phyloP scores from a whole-genome alignment of 371 early-diverging fungal genomes.

The Mucor circinelloides region DNA sequence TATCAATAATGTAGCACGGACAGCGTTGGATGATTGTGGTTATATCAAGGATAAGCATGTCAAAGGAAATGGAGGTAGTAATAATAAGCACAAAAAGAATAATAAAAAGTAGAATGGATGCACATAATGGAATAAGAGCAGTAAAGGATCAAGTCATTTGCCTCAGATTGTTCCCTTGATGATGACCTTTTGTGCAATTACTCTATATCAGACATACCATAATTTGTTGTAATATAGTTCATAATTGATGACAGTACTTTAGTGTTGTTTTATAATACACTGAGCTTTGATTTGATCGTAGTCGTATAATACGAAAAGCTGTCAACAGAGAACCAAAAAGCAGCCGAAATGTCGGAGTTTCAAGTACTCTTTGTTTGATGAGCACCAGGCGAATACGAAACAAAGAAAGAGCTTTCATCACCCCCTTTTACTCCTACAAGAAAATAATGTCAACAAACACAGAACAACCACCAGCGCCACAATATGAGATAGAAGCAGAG shows the following conservation, averaged over 20 bases:
- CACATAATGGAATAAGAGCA: neutral
- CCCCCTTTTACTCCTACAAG: neutral
- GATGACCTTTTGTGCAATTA: no score
- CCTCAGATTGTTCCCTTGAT: no score
- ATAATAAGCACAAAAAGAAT: constrained; percentile 10
- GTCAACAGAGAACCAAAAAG: no score
- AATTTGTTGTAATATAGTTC: no score
- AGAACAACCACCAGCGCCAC: neutral
- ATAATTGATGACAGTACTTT: no score
- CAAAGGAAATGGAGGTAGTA: constrained; percentile 3
- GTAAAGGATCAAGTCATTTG: neutral
- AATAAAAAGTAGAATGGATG: neutral
- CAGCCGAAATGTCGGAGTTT: no score
- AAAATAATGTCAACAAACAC: neutral
- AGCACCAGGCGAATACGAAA: neutral
- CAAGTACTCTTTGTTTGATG: no score
- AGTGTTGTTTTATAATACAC: no score
- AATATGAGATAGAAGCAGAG: constrained; percentile 7
- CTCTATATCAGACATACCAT: no score
- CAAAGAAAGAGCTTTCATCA: neutral
- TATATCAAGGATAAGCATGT: constrained; percentile 40
- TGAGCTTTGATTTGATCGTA: no score
- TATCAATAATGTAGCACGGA: constrained; percentile 85
- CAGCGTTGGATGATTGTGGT: constrained; percentile 67
- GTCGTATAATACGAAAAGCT: no score